Percentiles rank a stretch among this genome's conserved stretches.
These are phyloP conservation scores for Sporothrix pallida DNA, from an alignment of 2,329 filamentous ascomycete species.

Conservation along the genomic window DNA sequence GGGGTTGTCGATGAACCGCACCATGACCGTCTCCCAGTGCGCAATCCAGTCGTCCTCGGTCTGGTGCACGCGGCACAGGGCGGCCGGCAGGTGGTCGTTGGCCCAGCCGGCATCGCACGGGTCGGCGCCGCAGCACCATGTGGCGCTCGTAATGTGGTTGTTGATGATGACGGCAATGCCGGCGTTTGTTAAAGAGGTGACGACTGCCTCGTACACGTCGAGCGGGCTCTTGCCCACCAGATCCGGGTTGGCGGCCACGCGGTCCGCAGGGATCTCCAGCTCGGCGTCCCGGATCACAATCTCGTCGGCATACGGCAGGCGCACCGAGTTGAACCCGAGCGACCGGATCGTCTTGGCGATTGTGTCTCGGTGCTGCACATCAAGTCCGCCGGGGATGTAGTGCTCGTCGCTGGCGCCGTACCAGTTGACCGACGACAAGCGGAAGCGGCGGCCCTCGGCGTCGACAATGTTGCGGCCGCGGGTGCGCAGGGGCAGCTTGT, in stretches of 20 bases:
- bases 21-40: conserved; percentile 70
- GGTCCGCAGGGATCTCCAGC: conserved; percentile 50
- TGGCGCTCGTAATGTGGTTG: conserved; percentile 72
- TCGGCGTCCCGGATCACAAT: conserved; percentile 66
- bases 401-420: conserved; percentile 72
- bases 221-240: conserved; percentile 62
- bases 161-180: conserved; percentile 71
- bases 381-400: conserved; percentile 68
- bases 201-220: conserved; percentile 65
- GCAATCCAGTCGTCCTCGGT: conserved; percentile 69
- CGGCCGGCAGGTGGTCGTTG: conserved; percentile 64
- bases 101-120: conserved; percentile 71
- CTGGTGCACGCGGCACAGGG: conserved; percentile 65
- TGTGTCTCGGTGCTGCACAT: conserved; percentile 64
- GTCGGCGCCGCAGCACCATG: conserved; percentile 72
- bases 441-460: conserved; percentile 60
- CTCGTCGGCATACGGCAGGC: conserved; percentile 72
- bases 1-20: conserved; percentile 61
- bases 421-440: conserved; percentile 71
- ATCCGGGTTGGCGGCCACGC: conserved; percentile 65
- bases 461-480: conserved; percentile 67
- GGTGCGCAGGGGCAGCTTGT: conserved; percentile 63
- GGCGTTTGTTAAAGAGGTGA: conserved; percentile 63
- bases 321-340: conserved; percentile 73
- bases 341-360: conserved; percentile 65